phyloP scores from a whole-genome alignment of 2,329 filamentous ascomycete species.

The Pleurostoma richardsiae region DNA sequence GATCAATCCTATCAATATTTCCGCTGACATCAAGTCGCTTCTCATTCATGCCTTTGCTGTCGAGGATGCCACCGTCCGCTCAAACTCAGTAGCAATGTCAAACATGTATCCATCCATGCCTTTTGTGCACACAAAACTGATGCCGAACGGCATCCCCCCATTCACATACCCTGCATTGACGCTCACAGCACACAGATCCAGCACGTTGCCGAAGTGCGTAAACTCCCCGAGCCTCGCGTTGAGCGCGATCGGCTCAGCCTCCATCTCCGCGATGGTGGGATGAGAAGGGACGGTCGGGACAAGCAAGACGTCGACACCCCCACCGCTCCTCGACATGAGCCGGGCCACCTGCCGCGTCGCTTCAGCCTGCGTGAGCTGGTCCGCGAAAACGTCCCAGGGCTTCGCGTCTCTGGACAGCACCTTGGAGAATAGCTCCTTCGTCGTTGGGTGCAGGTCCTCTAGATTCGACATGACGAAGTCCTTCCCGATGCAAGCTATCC shows the following conservation, averaged over 20 bases:
- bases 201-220: conserved; percentile 50
- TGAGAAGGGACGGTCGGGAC: conserved; percentile 44
- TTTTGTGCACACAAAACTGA: conserved; percentile 33
- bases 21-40: background rate
- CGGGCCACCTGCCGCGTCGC: conserved; percentile 34
- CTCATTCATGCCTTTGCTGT: background rate
- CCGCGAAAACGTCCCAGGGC: conserved; percentile 41
- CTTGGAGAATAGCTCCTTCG: conserved; percentile 33
- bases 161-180: conserved; percentile 21
- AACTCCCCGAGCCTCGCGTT: conserved; percentile 45
- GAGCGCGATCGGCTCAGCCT: conserved; percentile 39
- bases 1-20: background rate
- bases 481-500: conserved; percentile 33
- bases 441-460: conserved; percentile 42
- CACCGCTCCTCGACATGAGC: conserved; percentile 22
- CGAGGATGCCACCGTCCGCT: conserved; percentile 3
- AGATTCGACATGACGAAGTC: conserved; percentile 28
- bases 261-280: conserved; percentile 40
- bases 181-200: conserved; percentile 47
- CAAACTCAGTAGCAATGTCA: conserved; percentile 19
- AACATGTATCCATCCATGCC: conserved; percentile 33
- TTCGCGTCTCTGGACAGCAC: conserved; percentile 29
- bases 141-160: conserved; percentile 32
- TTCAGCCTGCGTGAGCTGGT: conserved; percentile 37
- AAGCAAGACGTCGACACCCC: conserved; percentile 33